Percentiles rank a stretch among this genome's conserved stretches.
Conservation (phyloP, 306 rosid species). For the Fragaria ananassa region DNA sequence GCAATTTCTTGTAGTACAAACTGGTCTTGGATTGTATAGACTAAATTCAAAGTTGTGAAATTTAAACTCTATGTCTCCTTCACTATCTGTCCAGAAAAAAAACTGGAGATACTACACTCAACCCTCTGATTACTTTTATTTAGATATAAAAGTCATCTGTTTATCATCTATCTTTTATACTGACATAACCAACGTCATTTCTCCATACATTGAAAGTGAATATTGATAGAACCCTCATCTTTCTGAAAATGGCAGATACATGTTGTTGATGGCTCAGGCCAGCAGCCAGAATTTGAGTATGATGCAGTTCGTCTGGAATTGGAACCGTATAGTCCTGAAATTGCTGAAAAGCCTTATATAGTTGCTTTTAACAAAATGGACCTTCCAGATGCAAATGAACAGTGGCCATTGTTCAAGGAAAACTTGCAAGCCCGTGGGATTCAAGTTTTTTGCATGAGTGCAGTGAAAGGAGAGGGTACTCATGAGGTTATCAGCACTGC, state of each 20-base stretch:
- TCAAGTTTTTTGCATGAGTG: slow-evolving; percentile 79
- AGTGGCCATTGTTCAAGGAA: slow-evolving; percentile 74
- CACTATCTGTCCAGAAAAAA: background rate
- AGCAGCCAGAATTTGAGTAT: slow-evolving; percentile 84
- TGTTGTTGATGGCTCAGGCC: slow-evolving; percentile 87
- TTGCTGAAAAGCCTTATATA: slow-evolving; percentile 81
- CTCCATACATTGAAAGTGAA: background rate
- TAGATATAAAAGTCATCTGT: background rate
- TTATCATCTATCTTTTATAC: background rate
- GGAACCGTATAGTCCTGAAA: slow-evolving; percentile 83
- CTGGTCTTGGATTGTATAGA: background rate
- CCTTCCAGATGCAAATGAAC: slow-evolving; percentile 88
- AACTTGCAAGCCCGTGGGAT: slow-evolving; percentile 65
- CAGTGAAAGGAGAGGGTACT: slow-evolving; percentile 75
- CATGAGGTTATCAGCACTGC: slow-evolving; percentile 72
- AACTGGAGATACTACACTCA: background rate
- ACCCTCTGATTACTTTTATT: background rate
- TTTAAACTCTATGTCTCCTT: background rate
- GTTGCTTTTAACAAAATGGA: slow-evolving; percentile 95
- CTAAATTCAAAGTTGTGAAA: background rate
- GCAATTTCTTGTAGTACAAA: background rate
- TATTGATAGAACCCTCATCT: slow-evolving; percentile 3
- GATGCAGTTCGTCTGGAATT: slow-evolving; percentile 93
- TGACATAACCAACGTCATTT: background rate
- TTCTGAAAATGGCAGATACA: slow-evolving; percentile 56